These are phyloP conservation scores for Mrakia gelida DNA, from an alignment of 768 basidiomycete genomes.

Conservation along the genomic window DNA sequence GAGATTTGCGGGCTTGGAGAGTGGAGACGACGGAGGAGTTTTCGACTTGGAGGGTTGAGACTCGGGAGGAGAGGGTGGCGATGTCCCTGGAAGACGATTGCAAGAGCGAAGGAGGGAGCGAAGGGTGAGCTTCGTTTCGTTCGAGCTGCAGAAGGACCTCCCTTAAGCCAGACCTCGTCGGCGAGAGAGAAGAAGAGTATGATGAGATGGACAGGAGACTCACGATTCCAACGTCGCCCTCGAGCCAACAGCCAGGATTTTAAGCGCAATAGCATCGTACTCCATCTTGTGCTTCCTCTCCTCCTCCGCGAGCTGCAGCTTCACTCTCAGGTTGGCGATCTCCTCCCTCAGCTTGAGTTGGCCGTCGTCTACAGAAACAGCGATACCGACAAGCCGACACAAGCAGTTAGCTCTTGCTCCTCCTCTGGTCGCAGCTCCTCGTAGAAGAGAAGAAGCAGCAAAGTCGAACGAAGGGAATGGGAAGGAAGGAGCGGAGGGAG, in stretches of 20 bases:
- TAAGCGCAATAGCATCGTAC: conserved; percentile 27
- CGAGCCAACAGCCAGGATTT: conserved; percentile 15
- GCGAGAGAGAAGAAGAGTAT: background rate
- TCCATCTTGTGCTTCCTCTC: conserved; percentile 23
- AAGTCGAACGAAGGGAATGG: too few relatives aligned
- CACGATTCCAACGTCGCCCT: conserved; percentile 11
- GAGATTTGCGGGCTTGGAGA: conserved; percentile 1
- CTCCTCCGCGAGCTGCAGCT: conserved; percentile 15
- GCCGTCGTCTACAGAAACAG: background rate
- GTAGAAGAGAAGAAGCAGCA: background rate
- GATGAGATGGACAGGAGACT: background rate
- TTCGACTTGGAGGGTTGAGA: conserved; percentile 6
- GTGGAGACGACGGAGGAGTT: background rate
- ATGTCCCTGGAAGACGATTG: background rate
- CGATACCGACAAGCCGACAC: background rate
- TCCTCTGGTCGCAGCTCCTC: too few relatives aligned
- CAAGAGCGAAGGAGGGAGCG: background rate
- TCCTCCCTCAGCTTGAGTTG: background rate
- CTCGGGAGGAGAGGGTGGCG: background rate
- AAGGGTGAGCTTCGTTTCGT: background rate
- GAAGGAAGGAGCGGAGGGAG: background rate
- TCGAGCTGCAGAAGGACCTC: background rate
- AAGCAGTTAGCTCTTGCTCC: background rate
- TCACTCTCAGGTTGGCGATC: background rate
- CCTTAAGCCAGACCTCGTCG: background rate